These are phyloP conservation scores for Aspergillus sp. DNA, from an alignment of 2,329 filamentous ascomycete genomes.

Conservation along the genomic window DNA sequence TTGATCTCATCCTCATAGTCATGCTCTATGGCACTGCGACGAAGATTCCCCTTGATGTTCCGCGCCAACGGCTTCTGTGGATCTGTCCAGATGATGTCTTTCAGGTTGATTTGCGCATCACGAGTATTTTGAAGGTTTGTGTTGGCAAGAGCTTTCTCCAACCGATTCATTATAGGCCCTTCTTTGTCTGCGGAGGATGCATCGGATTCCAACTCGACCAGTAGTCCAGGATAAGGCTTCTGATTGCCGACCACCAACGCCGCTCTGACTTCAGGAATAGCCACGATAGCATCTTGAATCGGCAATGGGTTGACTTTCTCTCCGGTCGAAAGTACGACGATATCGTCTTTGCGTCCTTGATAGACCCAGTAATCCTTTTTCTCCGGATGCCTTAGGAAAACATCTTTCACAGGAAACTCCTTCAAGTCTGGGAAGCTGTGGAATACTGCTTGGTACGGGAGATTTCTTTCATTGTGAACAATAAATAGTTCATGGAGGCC, in stretches of 20 bases:
- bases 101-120: conserved; percentile 5
- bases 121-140: not conserved
- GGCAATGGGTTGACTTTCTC: conserved; percentile 26
- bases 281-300: conserved; percentile 15
- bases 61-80: conserved; percentile 7
- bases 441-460: conserved; percentile 13
- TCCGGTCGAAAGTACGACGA: conserved; percentile 27
- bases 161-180: not conserved
- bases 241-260: conserved; percentile 17
- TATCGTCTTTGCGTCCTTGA: conserved; percentile 20
- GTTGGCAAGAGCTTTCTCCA: not conserved
- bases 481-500: conserved; percentile 7
- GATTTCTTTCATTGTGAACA: not conserved
- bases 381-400: conserved; percentile 16
- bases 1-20: conserved; percentile 8
- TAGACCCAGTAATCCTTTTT: conserved; percentile 17
- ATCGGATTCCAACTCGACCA: not conserved
- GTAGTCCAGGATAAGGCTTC: conserved; percentile 4
- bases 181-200: not conserved
- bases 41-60: conserved; percentile 7
- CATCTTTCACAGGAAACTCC: conserved; percentile 17
- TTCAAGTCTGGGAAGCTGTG: conserved; percentile 16
- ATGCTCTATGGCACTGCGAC: conserved; percentile 1
- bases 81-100: not conserved
- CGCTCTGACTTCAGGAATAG: conserved; percentile 8